phyloP scores from a whole-genome alignment of 345 rosid species.

The Salix brachista region DNA sequence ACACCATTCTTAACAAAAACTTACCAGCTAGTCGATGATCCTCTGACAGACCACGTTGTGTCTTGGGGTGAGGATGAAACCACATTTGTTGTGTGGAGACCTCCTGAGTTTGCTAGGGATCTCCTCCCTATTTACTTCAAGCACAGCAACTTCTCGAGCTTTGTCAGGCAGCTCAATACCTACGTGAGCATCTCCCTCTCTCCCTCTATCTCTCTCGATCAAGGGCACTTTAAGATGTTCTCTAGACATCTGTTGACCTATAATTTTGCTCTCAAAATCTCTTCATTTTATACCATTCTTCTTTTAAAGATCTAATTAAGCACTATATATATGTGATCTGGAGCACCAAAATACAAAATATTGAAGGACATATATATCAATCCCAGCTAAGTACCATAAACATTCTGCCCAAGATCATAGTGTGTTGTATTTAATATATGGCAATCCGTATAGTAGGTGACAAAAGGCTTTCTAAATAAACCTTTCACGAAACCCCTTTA shows the following conservation, averaged over 20 bases:
- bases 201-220: neutral
- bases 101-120: constrained; percentile 54
- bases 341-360: neutral
- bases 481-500: neutral
- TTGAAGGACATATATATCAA: neutral
- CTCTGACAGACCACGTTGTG: constrained; percentile 51
- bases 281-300: neutral
- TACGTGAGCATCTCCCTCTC: constrained; percentile 9
- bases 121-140: constrained; percentile 29
- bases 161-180: constrained; percentile 24
- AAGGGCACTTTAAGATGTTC: neutral
- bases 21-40: constrained; percentile 56
- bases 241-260: neutral
- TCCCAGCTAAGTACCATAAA: neutral
- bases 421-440: neutral
- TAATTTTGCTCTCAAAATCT: neutral
- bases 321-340: no score
- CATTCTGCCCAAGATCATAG: neutral
- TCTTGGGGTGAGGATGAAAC: constrained; percentile 53
- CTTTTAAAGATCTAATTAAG: neutral
- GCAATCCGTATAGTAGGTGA: neutral
- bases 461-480: neutral
- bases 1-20: constrained; percentile 63
- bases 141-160: constrained; percentile 27
- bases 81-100: constrained; percentile 59